Percentiles rank a stretch among this genome's conserved stretches.
Conservation (phyloP, 1,139 yeast genomes). For the Saccharomycopsis phalli region DNA sequence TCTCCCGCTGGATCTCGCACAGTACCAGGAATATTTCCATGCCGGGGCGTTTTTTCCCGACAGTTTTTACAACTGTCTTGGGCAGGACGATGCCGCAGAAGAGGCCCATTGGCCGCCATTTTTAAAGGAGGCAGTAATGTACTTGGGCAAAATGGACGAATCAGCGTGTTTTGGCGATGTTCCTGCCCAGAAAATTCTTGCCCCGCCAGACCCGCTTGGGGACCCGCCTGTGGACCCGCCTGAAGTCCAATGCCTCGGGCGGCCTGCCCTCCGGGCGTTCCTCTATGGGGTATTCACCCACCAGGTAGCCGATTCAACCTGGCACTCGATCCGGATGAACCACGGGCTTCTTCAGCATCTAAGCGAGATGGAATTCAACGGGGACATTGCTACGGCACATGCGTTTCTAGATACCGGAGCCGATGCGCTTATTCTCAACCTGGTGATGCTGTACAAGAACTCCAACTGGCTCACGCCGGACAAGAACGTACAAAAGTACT, state of each 20-base stretch:
- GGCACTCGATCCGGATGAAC: slow-evolving; percentile 49
- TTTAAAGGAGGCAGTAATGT: slow-evolving; percentile 33
- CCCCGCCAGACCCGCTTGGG: neutral
- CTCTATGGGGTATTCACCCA: slow-evolving; percentile 46
- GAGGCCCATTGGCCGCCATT: slow-evolving; percentile 61
- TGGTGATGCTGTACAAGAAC: slow-evolving; percentile 27
- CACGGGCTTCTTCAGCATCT: slow-evolving; percentile 44
- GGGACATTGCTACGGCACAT: slow-evolving; percentile 42
- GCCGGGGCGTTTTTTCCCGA: slow-evolving; percentile 60
- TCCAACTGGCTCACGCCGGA: neutral
- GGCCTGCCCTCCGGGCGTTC: slow-evolving; percentile 35
- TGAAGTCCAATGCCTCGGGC: too few relatives aligned
- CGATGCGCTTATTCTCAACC: slow-evolving; percentile 39
- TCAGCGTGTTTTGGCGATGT: slow-evolving; percentile 8
- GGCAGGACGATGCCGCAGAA: slow-evolving; percentile 42
- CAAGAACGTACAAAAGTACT: slow-evolving; percentile 23
- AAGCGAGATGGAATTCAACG: slow-evolving; percentile 41
- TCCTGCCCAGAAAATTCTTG: neutral
- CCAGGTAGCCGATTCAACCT: slow-evolving; percentile 49
- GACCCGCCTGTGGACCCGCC: too few relatives aligned
- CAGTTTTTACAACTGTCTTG: slow-evolving; percentile 47
- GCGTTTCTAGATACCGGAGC: slow-evolving; percentile 47
- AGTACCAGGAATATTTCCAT: slow-evolving; percentile 25
- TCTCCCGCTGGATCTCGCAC: slow-evolving; percentile 19
- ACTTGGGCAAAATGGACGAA: slow-evolving; percentile 30